Percentiles rank a stretch among this genome's conserved stretches.
These are phyloP conservation scores for Cryptosporidium felis DNA, from an alignment of 169 alveolate genomes.

Conservation along the genomic window DNA sequence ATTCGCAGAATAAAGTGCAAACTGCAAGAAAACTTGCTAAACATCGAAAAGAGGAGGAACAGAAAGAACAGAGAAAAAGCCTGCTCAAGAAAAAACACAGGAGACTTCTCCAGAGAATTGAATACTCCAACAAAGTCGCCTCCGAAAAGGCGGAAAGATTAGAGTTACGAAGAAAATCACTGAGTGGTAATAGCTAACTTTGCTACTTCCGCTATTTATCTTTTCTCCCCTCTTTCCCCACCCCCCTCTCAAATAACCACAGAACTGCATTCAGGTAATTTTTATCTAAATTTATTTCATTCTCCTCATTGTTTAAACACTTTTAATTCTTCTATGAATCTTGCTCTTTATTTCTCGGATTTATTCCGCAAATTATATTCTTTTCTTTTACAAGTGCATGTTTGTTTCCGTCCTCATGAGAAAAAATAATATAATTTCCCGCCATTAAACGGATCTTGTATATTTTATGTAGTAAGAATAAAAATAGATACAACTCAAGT, in stretches of 20 bases:
- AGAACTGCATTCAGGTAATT: too few relatives aligned
- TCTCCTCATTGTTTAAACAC: too few relatives aligned
- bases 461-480: background rate
- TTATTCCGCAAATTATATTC: background rate
- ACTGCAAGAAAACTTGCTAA: background rate
- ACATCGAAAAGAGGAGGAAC: constrained; percentile 38
- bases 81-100: constrained; percentile 26
- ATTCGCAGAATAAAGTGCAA: background rate
- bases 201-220: too few relatives aligned
- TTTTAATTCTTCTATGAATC: too few relatives aligned
- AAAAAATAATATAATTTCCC: background rate
- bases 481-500: background rate
- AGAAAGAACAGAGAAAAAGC: constrained; percentile 30
- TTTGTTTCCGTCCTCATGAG: constrained; percentile 28
- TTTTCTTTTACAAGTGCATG: background rate
- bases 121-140: constrained; percentile 6
- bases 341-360: background rate
- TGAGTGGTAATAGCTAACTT: too few relatives aligned
- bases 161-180: constrained; percentile 11
- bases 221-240: too few relatives aligned
- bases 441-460: constrained; percentile 10
- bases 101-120: constrained; percentile 62
- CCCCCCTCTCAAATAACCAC: too few relatives aligned
- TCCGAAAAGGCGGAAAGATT: constrained; percentile 36
- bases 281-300: too few relatives aligned